Conservation (phyloP, 2,329 filamentous ascomycete species). For the Cadophora luteo-olivacea region DNA sequence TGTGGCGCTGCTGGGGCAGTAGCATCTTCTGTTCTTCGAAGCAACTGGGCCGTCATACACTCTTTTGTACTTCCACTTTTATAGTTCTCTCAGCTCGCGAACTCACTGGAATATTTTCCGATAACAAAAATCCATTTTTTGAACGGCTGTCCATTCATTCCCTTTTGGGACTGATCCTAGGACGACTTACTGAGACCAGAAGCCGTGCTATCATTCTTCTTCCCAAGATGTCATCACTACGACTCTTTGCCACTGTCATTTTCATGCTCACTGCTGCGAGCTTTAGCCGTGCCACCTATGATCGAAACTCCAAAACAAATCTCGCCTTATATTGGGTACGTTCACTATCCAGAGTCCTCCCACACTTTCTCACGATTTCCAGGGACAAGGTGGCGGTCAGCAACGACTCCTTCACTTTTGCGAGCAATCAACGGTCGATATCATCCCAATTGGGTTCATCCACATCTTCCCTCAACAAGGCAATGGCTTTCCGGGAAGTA, state of each 20-base stretch:
- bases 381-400: constrained; percentile 50
- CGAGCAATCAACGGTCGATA: constrained; percentile 47
- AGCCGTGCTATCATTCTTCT: background rate
- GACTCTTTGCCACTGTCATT: constrained; percentile 22
- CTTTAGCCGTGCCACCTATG: constrained; percentile 33
- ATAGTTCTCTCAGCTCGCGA: background rate
- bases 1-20: background rate
- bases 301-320: constrained; percentile 45
- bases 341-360: background rate
- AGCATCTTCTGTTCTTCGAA: background rate
- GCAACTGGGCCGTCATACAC: background rate
- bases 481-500: constrained; percentile 48
- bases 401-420: constrained; percentile 46
- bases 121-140: background rate
- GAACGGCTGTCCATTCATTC: no score
- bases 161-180: background rate
- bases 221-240: constrained; percentile 14
- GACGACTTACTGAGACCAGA: background rate
- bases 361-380: background rate
- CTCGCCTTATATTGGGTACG: constrained; percentile 49
- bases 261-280: constrained; percentile 14
- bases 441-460: constrained; percentile 50
- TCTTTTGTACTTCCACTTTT: background rate
- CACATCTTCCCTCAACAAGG: constrained; percentile 49
- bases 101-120: background rate